Percentiles rank a stretch among this genome's conserved stretches.
Evolutionary conservation across 1,284 basidiomycete genomes (phyloP).

Genomic region (Ustilago nuda): DNA sequence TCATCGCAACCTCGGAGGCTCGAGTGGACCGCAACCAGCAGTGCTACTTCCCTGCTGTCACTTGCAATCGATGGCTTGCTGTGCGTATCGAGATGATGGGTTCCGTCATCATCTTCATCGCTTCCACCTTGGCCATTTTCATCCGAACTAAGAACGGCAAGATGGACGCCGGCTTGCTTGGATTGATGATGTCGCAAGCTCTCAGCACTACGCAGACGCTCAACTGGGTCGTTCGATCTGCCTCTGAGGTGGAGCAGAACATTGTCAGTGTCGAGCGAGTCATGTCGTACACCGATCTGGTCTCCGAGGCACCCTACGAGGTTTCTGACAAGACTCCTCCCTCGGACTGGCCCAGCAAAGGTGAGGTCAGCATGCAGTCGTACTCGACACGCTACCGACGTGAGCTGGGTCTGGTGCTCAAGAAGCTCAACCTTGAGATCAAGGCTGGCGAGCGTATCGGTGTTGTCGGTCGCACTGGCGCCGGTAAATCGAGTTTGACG

Average conservation of each 20-base stretch:
- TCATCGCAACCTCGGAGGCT: constrained; percentile 81
- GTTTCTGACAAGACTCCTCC: constrained; percentile 58
- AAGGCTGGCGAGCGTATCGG: constrained; percentile 80
- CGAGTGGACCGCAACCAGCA: constrained; percentile 85
- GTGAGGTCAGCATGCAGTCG: constrained; percentile 81
- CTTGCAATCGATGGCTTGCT: constrained; percentile 84
- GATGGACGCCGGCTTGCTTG: constrained; percentile 88
- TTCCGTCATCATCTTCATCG: constrained; percentile 81
- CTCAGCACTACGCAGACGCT: constrained; percentile 74
- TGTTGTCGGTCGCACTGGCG: constrained; percentile 81
- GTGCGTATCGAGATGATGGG: constrained; percentile 78
- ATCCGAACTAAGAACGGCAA: constrained; percentile 72
- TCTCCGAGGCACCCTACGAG: constrained; percentile 78
- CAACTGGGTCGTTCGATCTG: constrained; percentile 85
- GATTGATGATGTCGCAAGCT: constrained; percentile 81
- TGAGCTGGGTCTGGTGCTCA: constrained; percentile 82
- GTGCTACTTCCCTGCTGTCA: constrained; percentile 77
- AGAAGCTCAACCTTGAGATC: constrained; percentile 77
- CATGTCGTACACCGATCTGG: constrained; percentile 77
- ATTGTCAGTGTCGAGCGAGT: constrained; percentile 80
- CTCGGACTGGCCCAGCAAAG: constrained; percentile 79
- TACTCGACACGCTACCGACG: constrained; percentile 86
- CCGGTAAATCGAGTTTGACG: constrained; percentile 87
- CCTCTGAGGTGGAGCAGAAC: constrained; percentile 92
- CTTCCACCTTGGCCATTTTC: constrained; percentile 78